phyloP scores from a whole-genome alignment of 768 basidiomycete genomes.

The Leucosporidium creatinivorum region DNA sequence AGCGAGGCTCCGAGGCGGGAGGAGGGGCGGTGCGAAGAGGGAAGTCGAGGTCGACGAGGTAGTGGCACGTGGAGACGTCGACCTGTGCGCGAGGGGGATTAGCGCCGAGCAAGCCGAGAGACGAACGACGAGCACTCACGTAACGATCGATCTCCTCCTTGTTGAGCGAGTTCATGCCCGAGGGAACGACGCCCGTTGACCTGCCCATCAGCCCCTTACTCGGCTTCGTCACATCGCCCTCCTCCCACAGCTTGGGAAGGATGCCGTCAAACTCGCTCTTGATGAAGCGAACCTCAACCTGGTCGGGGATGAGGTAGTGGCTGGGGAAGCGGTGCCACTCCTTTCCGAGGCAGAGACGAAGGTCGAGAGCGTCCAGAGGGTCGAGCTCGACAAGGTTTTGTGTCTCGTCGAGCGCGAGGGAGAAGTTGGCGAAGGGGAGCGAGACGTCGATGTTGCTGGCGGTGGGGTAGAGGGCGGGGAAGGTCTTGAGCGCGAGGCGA shows the following conservation, averaged over 20 bases:
- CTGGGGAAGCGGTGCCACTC: conserved; percentile 96
- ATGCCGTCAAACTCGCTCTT: conserved; percentile 86
- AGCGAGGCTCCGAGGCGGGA: conserved; percentile 68
- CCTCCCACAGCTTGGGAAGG: conserved; percentile 72
- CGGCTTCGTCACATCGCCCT: conserved; percentile 27
- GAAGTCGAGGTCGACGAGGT: conserved; percentile 83
- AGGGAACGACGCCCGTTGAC: conserved; percentile 48
- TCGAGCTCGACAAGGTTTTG: conserved; percentile 56
- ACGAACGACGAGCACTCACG: conserved; percentile 49
- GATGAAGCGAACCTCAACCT: conserved; percentile 74
- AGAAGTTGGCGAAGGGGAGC: conserved; percentile 34
- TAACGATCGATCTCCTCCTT: conserved; percentile 67
- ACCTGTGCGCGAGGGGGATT: conserved; percentile 47
- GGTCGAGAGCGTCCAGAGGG: conserved; percentile 59
- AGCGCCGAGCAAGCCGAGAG: neutral
- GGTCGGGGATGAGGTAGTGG: conserved; percentile 77
- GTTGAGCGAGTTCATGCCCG: conserved; percentile 80
- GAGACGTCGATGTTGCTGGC: conserved; percentile 52
- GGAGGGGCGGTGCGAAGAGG: conserved; percentile 50
- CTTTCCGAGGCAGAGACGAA: conserved; percentile 78
- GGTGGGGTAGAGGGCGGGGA: conserved; percentile 54
- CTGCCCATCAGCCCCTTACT: conserved; percentile 35
- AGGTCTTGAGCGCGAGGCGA: conserved; percentile 46
- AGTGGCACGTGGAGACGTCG: conserved; percentile 66
- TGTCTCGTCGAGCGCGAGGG: conserved; percentile 42